A percentile compares a stretch with the other conserved stretches of the same genome.
Conservation (phyloP, 306 rosid genomes). For the Ochetophila trinervis region DNA sequence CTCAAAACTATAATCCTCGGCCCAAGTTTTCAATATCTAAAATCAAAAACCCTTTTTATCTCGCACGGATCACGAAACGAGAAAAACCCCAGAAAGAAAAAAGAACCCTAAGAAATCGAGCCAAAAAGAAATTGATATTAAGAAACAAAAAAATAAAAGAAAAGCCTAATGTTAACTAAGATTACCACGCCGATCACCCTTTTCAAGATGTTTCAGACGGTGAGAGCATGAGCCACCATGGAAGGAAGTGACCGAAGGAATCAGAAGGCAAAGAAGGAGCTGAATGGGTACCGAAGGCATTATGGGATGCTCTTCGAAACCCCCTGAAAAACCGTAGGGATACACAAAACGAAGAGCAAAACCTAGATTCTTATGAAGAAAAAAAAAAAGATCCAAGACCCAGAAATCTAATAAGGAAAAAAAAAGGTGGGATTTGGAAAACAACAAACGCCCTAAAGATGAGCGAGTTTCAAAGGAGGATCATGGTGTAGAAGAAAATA, state of each 20-base stretch:
- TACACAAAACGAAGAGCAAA: neutral
- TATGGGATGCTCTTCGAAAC: slow-evolving; percentile 79
- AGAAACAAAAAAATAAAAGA: neutral
- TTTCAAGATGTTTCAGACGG: slow-evolving; percentile 73
- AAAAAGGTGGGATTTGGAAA: too few relatives aligned
- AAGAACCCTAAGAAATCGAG: slow-evolving; percentile 1
- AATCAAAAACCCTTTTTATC: neutral
- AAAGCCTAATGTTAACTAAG: slow-evolving; percentile 63
- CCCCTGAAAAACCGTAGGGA: slow-evolving; percentile 24
- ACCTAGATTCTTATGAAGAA: too few relatives aligned
- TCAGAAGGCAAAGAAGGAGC: slow-evolving; percentile 30
- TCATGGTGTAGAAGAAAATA: too few relatives aligned
- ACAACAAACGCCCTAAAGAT: too few relatives aligned
- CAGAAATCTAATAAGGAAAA: too few relatives aligned
- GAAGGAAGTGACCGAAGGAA: slow-evolving; percentile 44
- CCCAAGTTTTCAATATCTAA: neutral
- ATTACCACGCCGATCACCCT: slow-evolving; percentile 86
- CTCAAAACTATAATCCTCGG: neutral
- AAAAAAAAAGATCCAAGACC: too few relatives aligned
- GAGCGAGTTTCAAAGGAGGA: too few relatives aligned
- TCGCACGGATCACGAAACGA: slow-evolving; percentile 22
- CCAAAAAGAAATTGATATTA: neutral
- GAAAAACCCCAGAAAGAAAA: slow-evolving; percentile 19
- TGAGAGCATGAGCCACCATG: slow-evolving; percentile 62
- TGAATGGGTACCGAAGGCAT: slow-evolving; percentile 63